Conservation (phyloP, 495 filamentous ascomycete species). For the Paragyromitra xinjiangensis region DNA sequence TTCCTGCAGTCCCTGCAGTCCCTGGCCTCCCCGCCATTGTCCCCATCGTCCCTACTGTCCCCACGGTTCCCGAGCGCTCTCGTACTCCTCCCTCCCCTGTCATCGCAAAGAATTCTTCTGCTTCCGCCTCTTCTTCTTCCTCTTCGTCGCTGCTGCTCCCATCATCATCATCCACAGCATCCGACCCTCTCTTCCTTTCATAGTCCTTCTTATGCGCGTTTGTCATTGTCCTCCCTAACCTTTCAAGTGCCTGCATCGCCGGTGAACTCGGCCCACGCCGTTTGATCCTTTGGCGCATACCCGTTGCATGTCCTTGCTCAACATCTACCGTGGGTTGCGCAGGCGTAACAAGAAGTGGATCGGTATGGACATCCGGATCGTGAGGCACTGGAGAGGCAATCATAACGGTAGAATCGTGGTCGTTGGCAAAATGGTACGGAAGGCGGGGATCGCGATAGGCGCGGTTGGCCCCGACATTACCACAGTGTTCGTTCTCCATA, state of each 20-base stretch:
- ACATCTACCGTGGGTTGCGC: slow-evolving; percentile 46
- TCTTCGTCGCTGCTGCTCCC: slow-evolving; percentile 43
- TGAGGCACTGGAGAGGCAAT: slow-evolving; percentile 35
- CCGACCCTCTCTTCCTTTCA: slow-evolving; percentile 48
- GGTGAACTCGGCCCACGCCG: slow-evolving; percentile 38
- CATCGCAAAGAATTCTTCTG: slow-evolving; percentile 50
- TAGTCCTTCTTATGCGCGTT: slow-evolving; percentile 56
- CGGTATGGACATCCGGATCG: slow-evolving; percentile 22
- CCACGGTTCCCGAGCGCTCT: slow-evolving; percentile 6
- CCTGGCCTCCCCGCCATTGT: slow-evolving; percentile 4
- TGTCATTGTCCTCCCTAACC: slow-evolving; percentile 56
- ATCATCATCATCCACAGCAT: slow-evolving; percentile 28
- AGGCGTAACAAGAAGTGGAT: slow-evolving; percentile 41
- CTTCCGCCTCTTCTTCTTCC: slow-evolving; percentile 51
- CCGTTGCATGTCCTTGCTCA: slow-evolving; percentile 42
- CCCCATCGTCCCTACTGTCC: slow-evolving; percentile 8
- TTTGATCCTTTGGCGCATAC: slow-evolving; percentile 41
- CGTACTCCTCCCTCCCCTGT: slow-evolving; percentile 24
- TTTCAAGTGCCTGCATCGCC: slow-evolving; percentile 49
- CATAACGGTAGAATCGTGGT: slow-evolving; percentile 18
- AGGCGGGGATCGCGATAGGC: slow-evolving; percentile 54
- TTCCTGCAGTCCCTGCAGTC: background rate
- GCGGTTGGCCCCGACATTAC: slow-evolving; percentile 56
- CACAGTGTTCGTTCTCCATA: slow-evolving; percentile 88
- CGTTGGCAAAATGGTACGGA: slow-evolving; percentile 48